phyloP scores from a whole-genome alignment of 345 rosid species.

The Arabis alpina region DNA sequence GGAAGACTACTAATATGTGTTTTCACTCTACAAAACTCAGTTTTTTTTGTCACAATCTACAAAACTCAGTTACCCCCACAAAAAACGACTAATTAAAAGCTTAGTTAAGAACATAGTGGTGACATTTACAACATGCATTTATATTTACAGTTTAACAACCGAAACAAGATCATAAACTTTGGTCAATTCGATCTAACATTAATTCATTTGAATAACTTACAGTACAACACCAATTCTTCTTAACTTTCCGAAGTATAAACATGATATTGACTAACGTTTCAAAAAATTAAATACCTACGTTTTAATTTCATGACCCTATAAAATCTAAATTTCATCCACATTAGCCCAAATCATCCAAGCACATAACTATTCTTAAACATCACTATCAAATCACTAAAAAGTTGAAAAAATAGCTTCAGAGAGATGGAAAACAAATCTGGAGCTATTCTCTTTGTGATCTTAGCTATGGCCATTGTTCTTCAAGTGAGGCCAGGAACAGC shows the following conservation, averaged over 20 bases:
- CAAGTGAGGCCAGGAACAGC: conserved; percentile 22
- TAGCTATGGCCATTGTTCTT: conserved; percentile 7
- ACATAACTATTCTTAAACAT: not conserved
- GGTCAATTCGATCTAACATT: not conserved
- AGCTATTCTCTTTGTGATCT: not conserved
- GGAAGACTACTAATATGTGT: too few relatives aligned
- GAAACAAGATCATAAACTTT: not conserved
- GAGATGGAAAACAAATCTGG: conserved; percentile 16
- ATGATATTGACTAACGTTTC: not conserved
- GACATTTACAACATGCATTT: too few relatives aligned
- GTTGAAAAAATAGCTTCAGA: not conserved
- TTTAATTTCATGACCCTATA: conserved; percentile 1
- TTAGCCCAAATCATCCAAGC: not conserved
- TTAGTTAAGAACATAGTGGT: too few relatives aligned
- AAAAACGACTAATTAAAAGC: too few relatives aligned
- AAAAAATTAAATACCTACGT: not conserved
- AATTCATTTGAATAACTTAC: not conserved
- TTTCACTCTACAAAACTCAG: too few relatives aligned
- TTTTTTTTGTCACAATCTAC: too few relatives aligned
- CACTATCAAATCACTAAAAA: not conserved
- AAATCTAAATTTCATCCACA: not conserved
- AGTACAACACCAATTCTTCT: too few relatives aligned
- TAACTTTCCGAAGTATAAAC: too few relatives aligned
- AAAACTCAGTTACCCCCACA: too few relatives aligned
- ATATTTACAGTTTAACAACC: not conserved